These are phyloP conservation scores for Suillus tomentosus DNA, from an alignment of 768 basidiomycete genomes.

Conservation along the genomic window DNA sequence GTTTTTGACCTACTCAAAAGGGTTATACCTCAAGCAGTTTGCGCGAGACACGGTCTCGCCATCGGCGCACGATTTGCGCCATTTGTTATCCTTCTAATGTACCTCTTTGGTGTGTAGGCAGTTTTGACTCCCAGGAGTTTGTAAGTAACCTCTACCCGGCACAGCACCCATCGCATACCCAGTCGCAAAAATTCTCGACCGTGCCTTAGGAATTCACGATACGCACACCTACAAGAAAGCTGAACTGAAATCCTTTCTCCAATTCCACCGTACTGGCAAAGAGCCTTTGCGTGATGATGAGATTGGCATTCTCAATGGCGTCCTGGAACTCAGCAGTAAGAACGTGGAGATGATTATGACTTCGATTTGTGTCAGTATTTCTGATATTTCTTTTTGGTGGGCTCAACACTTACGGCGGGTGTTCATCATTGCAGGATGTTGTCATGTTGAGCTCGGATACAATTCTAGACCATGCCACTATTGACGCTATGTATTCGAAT, in stretches of 20 bases:
- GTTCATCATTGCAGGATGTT: conserved; percentile 57
- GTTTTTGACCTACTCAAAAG: conserved; percentile 31
- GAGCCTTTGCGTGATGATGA: conserved; percentile 80
- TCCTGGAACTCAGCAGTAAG: conserved; percentile 78
- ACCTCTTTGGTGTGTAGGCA: conserved; percentile 42
- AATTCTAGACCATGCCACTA: conserved; percentile 73
- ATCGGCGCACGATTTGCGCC: conserved; percentile 81
- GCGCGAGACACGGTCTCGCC: conserved; percentile 74
- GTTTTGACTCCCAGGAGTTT: conserved; percentile 13
- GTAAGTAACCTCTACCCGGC: not conserved
- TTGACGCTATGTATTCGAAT: conserved; percentile 67
- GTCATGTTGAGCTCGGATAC: conserved; percentile 78
- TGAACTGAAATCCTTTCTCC: conserved; percentile 74
- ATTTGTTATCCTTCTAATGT: conserved; percentile 74
- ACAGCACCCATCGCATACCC: conserved; percentile 78
- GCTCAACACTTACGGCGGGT: conserved; percentile 52
- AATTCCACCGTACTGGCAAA: conserved; percentile 75
- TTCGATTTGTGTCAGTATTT: conserved; percentile 55
- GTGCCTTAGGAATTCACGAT: conserved; percentile 73
- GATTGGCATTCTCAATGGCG: conserved; percentile 78
- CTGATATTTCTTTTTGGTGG: not conserved
- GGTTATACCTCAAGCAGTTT: conserved; percentile 73
- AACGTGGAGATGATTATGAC: conserved; percentile 82
- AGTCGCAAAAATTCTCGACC: conserved; percentile 73
- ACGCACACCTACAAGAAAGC: conserved; percentile 81